Evolutionary conservation across 345 rosid species (phyloP).

Genomic region (Brassica incana): DNA sequence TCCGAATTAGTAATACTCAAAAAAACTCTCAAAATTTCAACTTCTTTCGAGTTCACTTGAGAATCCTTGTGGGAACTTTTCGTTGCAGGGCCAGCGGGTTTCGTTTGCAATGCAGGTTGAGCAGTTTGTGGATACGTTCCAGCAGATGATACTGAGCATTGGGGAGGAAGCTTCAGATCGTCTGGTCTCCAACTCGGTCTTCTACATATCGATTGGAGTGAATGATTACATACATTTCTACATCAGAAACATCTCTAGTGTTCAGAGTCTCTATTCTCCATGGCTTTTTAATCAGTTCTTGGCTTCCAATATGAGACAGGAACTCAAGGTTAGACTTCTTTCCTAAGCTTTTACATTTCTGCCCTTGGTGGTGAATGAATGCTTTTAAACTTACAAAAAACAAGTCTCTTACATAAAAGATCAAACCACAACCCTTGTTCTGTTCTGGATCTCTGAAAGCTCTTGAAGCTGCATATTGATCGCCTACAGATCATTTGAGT

Average conservation of each 20-base stretch:
- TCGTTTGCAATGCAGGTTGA: constrained; percentile 83
- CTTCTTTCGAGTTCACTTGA: neutral
- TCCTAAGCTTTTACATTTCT: neutral
- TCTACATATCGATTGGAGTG: constrained; percentile 78
- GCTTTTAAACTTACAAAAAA: neutral
- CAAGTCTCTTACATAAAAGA: neutral
- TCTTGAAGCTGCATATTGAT: neutral
- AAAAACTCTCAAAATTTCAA: neutral
- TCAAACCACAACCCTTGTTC: neutral
- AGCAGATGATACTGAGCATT: constrained; percentile 61
- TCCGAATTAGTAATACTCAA: constrained; percentile 63
- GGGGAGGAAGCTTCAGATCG: constrained; percentile 60
- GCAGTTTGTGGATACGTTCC: constrained; percentile 79
- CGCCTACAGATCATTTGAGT: neutral
- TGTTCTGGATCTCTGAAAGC: neutral
- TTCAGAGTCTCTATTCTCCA: constrained; percentile 70
- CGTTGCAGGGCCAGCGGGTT: constrained; percentile 73
- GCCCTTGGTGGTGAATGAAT: neutral
- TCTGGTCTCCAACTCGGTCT: constrained; percentile 63
- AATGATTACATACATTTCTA: constrained; percentile 94
- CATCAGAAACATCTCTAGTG: constrained; percentile 66
- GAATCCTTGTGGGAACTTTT: neutral
- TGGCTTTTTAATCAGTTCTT: constrained; percentile 87
- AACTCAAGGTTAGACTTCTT: constrained; percentile 57
- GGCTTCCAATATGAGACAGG: constrained; percentile 59